These are phyloP conservation scores for Zygotorulaspora chibaensis DNA, from an alignment of 805 yeast genomes.

Conservation along the genomic window DNA sequence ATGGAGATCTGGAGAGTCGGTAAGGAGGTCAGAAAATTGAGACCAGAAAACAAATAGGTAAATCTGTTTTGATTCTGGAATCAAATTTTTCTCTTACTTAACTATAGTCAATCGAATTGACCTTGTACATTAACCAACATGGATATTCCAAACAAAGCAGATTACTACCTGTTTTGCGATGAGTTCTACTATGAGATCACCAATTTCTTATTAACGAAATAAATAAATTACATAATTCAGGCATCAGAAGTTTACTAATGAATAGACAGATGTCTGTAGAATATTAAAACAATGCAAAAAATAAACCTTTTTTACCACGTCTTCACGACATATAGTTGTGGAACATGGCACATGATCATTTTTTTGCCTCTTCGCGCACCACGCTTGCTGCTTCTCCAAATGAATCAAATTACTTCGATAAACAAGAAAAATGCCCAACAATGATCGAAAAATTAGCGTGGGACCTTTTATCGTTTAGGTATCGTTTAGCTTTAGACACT, in stretches of 20 bases:
- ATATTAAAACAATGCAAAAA: background rate
- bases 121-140: conserved; percentile 19
- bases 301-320: background rate
- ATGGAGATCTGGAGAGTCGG: conserved; percentile 99
- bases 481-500: no score
- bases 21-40: conserved; percentile 98
- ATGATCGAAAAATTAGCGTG: no score
- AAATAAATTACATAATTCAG: conserved; percentile 5
- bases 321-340: background rate
- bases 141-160: background rate
- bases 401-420: no score
- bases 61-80: background rate
- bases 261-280: conserved; percentile 19
- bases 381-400: no score
- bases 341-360: no score
- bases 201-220: background rate
- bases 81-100: background rate
- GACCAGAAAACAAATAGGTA: conserved; percentile 94
- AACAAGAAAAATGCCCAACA: no score
- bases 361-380: no score
- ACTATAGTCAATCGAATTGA: conserved; percentile 32
- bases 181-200: conserved; percentile 1
- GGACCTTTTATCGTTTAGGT: no score
- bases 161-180: background rate
- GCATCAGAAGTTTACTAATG: conserved; percentile 14